Conservation (phyloP, 2,329 filamentous ascomycete genomes). For the Colletotrichum magnum region DNA sequence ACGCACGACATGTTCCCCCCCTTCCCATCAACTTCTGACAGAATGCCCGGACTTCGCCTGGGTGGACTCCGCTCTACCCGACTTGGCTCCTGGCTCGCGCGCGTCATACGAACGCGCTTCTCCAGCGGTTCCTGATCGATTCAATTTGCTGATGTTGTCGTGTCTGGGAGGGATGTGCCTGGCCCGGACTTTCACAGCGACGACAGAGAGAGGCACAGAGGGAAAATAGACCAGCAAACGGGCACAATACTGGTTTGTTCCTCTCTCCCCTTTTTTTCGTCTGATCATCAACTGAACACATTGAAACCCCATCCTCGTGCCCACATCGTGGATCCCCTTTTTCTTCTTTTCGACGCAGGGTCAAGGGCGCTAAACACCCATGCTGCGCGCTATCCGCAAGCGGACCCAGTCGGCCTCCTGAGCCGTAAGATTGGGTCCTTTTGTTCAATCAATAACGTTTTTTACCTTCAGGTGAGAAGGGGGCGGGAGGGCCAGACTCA, state of each 20-base stretch:
- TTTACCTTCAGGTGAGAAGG: constrained; percentile 28
- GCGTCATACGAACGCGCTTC: constrained; percentile 12
- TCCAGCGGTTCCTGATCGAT: constrained; percentile 4
- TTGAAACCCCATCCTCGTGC: constrained; percentile 32
- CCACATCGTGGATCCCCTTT: constrained; percentile 32
- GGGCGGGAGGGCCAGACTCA: background rate
- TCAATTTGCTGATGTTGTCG: background rate
- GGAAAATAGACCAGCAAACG: too few relatives aligned
- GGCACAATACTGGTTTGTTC: background rate
- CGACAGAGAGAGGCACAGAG: too few relatives aligned
- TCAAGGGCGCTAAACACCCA: constrained; percentile 36
- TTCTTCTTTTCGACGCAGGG: constrained; percentile 7
- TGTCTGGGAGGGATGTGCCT: background rate
- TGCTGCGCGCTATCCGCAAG: constrained; percentile 1
- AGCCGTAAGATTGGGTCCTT: constrained; percentile 21
- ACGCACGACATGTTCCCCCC: background rate
- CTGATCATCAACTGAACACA: constrained; percentile 34
- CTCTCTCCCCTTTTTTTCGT: constrained; percentile 22
- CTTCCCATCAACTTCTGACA: constrained; percentile 23
- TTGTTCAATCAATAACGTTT: constrained; percentile 1
- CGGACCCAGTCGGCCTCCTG: constrained; percentile 31
- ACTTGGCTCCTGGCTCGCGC: constrained; percentile 24
- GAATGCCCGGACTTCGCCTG: constrained; percentile 19
- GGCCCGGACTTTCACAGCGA: background rate
- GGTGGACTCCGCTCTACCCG: constrained; percentile 17